Base-by-base conservation (phyloP, 192 early-diverging fungal genomes). In the Podila epigama region DNA sequence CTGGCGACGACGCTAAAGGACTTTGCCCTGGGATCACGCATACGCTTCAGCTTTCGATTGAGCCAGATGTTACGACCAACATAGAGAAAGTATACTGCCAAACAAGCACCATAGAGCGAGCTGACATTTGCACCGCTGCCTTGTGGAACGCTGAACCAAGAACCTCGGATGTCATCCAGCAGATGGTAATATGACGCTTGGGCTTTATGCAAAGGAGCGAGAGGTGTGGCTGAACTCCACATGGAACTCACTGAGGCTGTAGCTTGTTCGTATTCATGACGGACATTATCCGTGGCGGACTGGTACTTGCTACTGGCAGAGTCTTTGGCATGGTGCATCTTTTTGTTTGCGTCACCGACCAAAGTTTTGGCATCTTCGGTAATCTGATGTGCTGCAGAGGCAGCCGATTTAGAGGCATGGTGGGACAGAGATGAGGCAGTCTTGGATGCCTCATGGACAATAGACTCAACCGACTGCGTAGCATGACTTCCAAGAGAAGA, bases 291-390 rank as follows among this genome's bases (percentile, higher is more conserved):
- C 7, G 72, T 52, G 4, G 60, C 72, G 51, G 51, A 35, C 15
- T 63, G 58, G 60, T 67, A 75, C 42, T 70, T 63, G 42, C 53
- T 63, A 6, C 25, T 44, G 12, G 56, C 66, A 2, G 53, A 33
- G 15, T 42, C 44, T 34, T 67, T 48, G 27, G 52, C 52, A 28
- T 11, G 15, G 1, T 54, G 25, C 13, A 32, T 13, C 52, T 54
- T 54, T 4, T 54, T 27, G n/a, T 18, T 25, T 8, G 65, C 72
- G 32, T 75, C 59, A 9, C 58, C 51, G 9, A 37, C 60, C 31
- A 63, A 5, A 22, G 27, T 58, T 50, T 75, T 75, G 52, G 72
- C 65, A 41, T 77, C 73, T 18, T 44, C 34, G 1, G 66, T 68
- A 18, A 54, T 52, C 42, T 62, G 71, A 44, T 51, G 60, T 11